phyloP scores from a whole-genome alignment of 2,329 filamentous ascomycete genomes.

The Trichoderma guizhouense region DNA sequence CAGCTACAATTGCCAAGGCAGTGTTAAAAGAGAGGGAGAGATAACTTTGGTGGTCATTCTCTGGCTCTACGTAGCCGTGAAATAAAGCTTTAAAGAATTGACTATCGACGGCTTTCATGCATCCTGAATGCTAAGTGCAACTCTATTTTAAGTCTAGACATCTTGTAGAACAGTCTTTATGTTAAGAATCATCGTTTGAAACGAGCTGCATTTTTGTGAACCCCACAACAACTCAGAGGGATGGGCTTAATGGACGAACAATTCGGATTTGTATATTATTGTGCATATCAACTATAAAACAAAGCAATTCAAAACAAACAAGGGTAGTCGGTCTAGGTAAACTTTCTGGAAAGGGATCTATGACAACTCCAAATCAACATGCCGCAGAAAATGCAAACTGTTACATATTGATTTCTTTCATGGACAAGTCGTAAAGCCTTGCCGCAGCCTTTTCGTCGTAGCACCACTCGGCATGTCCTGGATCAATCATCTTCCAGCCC shows the following conservation, averaged over 20 bases:
- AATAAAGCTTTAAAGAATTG: not conserved
- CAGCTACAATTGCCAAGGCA: not conserved
- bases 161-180: not conserved
- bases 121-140: not conserved
- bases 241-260: not conserved
- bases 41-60: not conserved
- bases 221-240: not conserved
- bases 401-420: not conserved
- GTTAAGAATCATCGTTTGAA: not conserved
- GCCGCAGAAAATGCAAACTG: not conserved
- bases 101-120: not conserved
- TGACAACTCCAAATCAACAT: not conserved
- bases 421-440: constrained; percentile 14
- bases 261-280: not conserved
- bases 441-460: constrained; percentile 12
- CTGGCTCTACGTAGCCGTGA: not conserved
- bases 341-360: not conserved
- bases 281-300: not conserved
- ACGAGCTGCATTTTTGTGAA: not conserved
- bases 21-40: not conserved
- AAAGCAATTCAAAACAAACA: not conserved
- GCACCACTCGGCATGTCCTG: constrained; percentile 16
- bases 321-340: not conserved
- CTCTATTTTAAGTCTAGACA: not conserved
- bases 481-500: constrained; percentile 13